Conservation (phyloP, 768 basidiomycete species). For the Tulasnella sp. region DNA sequence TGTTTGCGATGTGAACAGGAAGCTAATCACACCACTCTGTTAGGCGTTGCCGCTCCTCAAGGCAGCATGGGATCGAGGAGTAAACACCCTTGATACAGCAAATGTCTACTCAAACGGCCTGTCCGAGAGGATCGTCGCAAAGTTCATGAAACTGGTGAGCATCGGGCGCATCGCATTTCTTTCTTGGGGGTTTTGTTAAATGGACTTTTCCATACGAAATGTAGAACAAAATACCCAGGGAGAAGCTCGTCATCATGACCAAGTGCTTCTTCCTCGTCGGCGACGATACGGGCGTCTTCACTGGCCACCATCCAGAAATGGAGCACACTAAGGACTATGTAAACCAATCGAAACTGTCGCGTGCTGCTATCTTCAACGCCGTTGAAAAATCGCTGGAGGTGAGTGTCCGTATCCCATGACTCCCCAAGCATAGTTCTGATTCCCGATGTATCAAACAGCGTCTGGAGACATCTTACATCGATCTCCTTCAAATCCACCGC, state of each 20-base stretch:
- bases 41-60: slow-evolving; percentile 31
- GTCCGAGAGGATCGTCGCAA: slow-evolving; percentile 52
- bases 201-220: no score
- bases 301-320: background rate
- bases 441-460: background rate
- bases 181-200: no score
- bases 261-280: background rate
- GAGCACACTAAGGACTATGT: background rate
- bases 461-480: slow-evolving; percentile 12
- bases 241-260: no score
- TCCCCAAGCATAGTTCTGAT: no score
- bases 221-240: no score
- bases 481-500: slow-evolving; percentile 16
- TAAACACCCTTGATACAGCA: background rate
- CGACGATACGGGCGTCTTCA: background rate
- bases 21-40: slow-evolving; percentile 15
- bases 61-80: background rate
- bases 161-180: no score
- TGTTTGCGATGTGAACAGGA: no score
- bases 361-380: background rate
- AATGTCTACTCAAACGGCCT: slow-evolving; percentile 27
- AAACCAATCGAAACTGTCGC: background rate
- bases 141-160: slow-evolving; percentile 42
- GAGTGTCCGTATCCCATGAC: no score
- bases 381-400: no score